Conservation (phyloP, 331 rosid species). For the Stylosanthes scabra region DNA sequence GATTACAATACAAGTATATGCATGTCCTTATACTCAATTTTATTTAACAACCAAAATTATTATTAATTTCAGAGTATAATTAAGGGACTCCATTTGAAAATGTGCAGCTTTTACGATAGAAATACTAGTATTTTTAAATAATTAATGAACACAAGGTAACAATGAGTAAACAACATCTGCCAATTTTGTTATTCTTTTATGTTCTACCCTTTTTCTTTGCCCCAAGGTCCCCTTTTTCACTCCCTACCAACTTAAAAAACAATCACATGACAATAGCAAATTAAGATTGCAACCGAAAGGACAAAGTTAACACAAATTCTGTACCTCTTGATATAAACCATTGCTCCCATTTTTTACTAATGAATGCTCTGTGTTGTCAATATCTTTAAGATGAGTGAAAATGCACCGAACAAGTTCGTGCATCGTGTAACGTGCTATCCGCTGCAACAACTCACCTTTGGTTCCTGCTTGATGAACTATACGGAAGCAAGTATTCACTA, state of each 20-base stretch:
- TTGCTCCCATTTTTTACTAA: slow-evolving; percentile 66
- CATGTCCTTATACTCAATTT: slow-evolving; percentile 51
- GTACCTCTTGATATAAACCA: slow-evolving; percentile 69
- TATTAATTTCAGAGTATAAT: slow-evolving; percentile 24
- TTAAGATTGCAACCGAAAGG: slow-evolving; percentile 27
- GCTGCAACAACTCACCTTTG: slow-evolving; percentile 93
- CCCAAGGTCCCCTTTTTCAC: slow-evolving; percentile 21
- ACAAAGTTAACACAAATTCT: slow-evolving; percentile 15
- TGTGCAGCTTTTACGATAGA: slow-evolving; percentile 26
- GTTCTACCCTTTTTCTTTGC: slow-evolving; percentile 13
- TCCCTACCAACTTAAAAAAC: slow-evolving; percentile 17
- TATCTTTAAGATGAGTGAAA: slow-evolving; percentile 89
- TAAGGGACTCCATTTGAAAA: not conserved
- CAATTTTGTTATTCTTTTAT: slow-evolving; percentile 4
- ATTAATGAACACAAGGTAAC: slow-evolving; percentile 2
- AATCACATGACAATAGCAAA: not conserved
- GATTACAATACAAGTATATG: slow-evolving; percentile 22
- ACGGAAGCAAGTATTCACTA: slow-evolving; percentile 92
- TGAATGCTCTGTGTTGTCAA: slow-evolving; percentile 60
- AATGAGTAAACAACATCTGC: not conserved
- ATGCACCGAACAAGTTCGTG: slow-evolving; percentile 92
- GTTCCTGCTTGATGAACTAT: slow-evolving; percentile 95
- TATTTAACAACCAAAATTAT: not conserved
- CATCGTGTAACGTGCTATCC: slow-evolving; percentile 95
- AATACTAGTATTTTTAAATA: not conserved